These are phyloP conservation scores for Nicotiana obtusifolia DNA, from an alignment of 257 asterid genomes.

Conservation along the genomic window DNA sequence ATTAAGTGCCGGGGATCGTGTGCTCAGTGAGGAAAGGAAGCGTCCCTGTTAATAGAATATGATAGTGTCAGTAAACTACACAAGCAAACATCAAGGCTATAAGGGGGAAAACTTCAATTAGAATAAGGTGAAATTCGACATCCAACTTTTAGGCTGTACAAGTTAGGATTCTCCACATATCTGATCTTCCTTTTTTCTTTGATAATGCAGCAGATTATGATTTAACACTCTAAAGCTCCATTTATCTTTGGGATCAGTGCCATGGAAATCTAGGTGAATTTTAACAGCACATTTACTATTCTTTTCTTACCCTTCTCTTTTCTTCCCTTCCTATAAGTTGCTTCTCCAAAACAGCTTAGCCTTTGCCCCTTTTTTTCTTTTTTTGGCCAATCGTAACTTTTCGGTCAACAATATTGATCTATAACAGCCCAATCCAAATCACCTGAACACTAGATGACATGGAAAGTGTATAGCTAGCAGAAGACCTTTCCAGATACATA, in stretches of 20 bases:
- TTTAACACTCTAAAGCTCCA: not conserved
- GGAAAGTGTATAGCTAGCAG: not conserved
- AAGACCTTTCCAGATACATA: not conserved
- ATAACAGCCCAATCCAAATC: not conserved
- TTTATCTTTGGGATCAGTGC: not conserved
- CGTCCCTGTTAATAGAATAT: conserved; percentile 58
- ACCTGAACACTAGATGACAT: not conserved
- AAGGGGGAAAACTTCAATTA: not conserved
- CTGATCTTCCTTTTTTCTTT: not conserved
- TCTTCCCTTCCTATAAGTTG: not conserved
- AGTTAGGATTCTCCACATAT: not conserved
- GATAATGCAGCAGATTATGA: not conserved
- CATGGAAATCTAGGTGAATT: not conserved
- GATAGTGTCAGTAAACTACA: not conserved
- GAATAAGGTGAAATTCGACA: not conserved
- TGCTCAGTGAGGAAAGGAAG: conserved; percentile 72
- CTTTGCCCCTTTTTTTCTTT: not conserved
- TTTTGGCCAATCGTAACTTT: not conserved
- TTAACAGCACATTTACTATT: not conserved
- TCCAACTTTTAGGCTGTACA: not conserved
- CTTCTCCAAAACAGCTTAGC: not conserved
- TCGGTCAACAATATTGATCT: not conserved
- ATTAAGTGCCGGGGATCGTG: conserved; percentile 87
- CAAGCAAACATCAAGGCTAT: not conserved
- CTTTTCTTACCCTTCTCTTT: not conserved